Evolutionary conservation across 495 filamentous ascomycete genomes (phyloP).

Genomic region (Penicillium tannophilum): DNA sequence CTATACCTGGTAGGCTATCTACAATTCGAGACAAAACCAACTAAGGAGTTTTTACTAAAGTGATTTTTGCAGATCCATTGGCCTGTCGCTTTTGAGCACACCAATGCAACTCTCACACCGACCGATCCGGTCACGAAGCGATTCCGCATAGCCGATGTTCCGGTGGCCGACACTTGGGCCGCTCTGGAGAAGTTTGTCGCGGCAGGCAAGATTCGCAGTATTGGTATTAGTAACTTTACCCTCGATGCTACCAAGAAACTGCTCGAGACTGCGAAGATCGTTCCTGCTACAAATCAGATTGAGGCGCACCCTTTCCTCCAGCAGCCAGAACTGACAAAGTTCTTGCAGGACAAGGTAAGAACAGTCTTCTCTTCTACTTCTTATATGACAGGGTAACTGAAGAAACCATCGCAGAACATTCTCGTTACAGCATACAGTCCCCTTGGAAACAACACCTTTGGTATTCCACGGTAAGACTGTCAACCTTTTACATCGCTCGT

Average conservation of each 20-base stretch:
- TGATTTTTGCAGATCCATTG: conserved; percentile 35
- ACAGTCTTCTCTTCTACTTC: neutral
- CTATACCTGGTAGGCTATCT: conserved; percentile 45
- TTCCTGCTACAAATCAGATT: conserved; percentile 80
- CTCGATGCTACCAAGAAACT: conserved; percentile 64
- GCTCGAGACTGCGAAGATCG: conserved; percentile 61
- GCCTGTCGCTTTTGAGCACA: conserved; percentile 63
- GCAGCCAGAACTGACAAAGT: conserved; percentile 57
- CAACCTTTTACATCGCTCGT: neutral
- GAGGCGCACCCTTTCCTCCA: conserved; percentile 87
- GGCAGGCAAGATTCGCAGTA: conserved; percentile 68
- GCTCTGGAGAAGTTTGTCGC: conserved; percentile 69
- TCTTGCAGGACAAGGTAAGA: conserved; percentile 32
- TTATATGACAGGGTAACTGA: neutral
- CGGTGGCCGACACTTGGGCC: conserved; percentile 60
- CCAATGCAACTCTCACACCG: conserved; percentile 49
- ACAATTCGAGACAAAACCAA: neutral
- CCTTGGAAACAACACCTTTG: conserved; percentile 55
- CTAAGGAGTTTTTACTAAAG: neutral
- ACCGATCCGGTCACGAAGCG: conserved; percentile 37
- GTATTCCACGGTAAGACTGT: conserved; percentile 36
- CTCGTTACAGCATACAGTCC: conserved; percentile 55
- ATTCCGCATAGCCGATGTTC: conserved; percentile 38
- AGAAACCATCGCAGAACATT: conserved; percentile 37
- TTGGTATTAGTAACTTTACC: conserved; percentile 82